Evolutionary conservation across 768 basidiomycete genomes (phyloP), one percentile per base, ranked within the genome.

Genomic region (Tephrocybe sp.): DNA sequence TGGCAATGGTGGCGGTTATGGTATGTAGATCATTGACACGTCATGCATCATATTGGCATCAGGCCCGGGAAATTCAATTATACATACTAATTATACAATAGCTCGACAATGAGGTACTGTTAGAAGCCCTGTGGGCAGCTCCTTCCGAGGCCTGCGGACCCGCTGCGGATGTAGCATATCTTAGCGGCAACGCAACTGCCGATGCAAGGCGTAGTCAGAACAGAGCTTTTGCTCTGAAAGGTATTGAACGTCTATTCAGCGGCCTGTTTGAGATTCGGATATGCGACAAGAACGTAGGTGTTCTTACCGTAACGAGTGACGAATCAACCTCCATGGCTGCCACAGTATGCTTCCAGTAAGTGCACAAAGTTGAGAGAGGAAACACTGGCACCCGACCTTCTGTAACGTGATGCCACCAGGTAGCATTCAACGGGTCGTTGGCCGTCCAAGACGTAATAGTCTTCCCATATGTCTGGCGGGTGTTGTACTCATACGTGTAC

Each of bases 331-430:
- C 71, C 84, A 87, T 85, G 35, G 78, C 84, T 83, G 50, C n/a
- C n/a, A n/a, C n/a, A n/a, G 5, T 19, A 15, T 12, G 8, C 18
- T 37, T 18, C 5, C 5, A 37, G 36, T 37, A 9, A 37, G n/a
- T 19, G 16, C 5, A 8, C 3, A 6, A n/a, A 7, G 16, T 19
- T 19, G 7, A 19, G n/a, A 21, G 18, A 37, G 7, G 18, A 18
- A 9, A 37, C 5, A n/a, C n/a, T n/a, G n/a, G n/a, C n/a, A 6
- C 19, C 36, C 26, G 9, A 83, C 86, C 77, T 67, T 89, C 86
- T 9, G 88, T 89, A 34, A 90, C 85, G 38, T 65, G 78, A 57
- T 89, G 88, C 88, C 88, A 90, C 83, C 85, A 90, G 9, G 89
- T 89, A 5, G 86, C 86, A 52, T 90, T 90, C 53, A 91, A 65